A percentile compares a stretch with the other conserved stretches of the same genome.
Evolutionary conservation across 2,329 filamentous ascomycete genomes (phyloP).

Genomic region (Ascochyta rabiei): DNA sequence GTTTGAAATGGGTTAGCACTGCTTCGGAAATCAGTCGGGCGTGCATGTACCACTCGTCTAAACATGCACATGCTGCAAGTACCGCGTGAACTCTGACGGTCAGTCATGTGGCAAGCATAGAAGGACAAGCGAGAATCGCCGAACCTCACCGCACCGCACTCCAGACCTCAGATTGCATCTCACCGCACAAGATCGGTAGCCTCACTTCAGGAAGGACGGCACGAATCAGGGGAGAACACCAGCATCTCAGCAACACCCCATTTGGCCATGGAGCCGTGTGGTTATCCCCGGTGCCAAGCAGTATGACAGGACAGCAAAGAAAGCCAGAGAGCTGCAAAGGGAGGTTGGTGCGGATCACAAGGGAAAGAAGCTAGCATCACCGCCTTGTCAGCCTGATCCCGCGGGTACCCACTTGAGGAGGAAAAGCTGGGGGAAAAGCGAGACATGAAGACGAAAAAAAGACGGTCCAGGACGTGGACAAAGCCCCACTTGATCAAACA

Average conservation of each 20-base stretch:
- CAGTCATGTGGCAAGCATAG: constrained; percentile 17
- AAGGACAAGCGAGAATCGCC: constrained; percentile 18
- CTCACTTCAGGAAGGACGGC: not conserved
- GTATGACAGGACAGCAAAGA: too few relatives aligned
- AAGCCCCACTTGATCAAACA: constrained; percentile 11
- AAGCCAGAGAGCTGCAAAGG: not conserved
- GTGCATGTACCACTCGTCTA: constrained; percentile 10
- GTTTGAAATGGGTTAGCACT: constrained; percentile 7
- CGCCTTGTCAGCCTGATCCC: constrained; percentile 16
- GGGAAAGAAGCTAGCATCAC: constrained; percentile 16
- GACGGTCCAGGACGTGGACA: constrained; percentile 1
- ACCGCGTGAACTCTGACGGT: constrained; percentile 12
- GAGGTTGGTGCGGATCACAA: not conserved
- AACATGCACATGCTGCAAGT: constrained; percentile 14
- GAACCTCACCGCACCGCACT: constrained; percentile 14
- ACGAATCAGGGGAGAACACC: not conserved
- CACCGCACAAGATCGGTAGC: constrained; percentile 4
- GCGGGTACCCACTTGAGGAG: constrained; percentile 17
- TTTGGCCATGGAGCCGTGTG: not conserved
- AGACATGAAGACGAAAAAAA: constrained; percentile 13
- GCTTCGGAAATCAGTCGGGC: constrained; percentile 16
- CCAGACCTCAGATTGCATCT: constrained; percentile 8
- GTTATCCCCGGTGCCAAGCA: too few relatives aligned
- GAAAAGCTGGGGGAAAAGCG: constrained; percentile 20
- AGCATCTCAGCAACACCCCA: not conserved